Percentiles rank a stretch among this genome's conserved stretches.
These are phyloP conservation scores for Lodderomyces theae DNA, from an alignment of 1,139 yeast species.

Conservation along the genomic window DNA sequence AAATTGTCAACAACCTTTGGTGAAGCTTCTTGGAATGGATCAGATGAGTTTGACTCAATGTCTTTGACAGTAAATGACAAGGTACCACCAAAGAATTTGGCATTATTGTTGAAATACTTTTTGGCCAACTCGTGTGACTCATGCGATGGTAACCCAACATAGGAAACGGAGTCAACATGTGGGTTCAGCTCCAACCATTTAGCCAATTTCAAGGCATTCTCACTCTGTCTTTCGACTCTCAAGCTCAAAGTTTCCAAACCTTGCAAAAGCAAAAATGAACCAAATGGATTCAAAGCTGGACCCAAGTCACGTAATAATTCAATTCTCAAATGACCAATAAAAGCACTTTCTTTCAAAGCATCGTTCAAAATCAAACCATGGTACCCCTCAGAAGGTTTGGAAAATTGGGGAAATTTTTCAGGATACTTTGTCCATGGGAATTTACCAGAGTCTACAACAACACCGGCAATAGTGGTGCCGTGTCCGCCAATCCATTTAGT, in stretches of 20 bases:
- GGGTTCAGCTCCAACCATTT: slow-evolving; percentile 68
- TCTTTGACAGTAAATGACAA: slow-evolving; percentile 86
- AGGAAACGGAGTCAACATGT: slow-evolving; percentile 82
- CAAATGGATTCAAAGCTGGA: slow-evolving; percentile 85
- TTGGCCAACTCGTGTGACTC: slow-evolving; percentile 78
- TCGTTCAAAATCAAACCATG: slow-evolving; percentile 85
- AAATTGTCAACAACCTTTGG: slow-evolving; percentile 79
- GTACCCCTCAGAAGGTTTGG: slow-evolving; percentile 87
- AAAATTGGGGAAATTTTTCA: slow-evolving; percentile 85
- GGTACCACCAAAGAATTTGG: slow-evolving; percentile 76
- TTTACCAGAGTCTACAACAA: slow-evolving; percentile 82
- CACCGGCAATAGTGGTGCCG: slow-evolving; percentile 95
- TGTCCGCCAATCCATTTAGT: slow-evolving; percentile 99
- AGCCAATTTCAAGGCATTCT: slow-evolving; percentile 82
- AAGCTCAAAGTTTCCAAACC: slow-evolving; percentile 93
- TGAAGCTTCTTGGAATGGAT: slow-evolving; percentile 69
- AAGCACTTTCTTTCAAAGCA: slow-evolving; percentile 78
- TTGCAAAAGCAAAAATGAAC: slow-evolving; percentile 77
- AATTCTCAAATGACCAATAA: slow-evolving; percentile 74
- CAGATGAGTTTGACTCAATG: slow-evolving; percentile 43
- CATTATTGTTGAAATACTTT: slow-evolving; percentile 63
- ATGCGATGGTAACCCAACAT: slow-evolving; percentile 85
- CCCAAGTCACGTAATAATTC: slow-evolving; percentile 92
- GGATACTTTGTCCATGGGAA: slow-evolving; percentile 90
- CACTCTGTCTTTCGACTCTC: slow-evolving; percentile 88